Evolutionary conservation across 1,139 yeast species (phyloP), one percentile per base, ranked within the genome.

Genomic region (Saccharomyces hybrid): DNA sequence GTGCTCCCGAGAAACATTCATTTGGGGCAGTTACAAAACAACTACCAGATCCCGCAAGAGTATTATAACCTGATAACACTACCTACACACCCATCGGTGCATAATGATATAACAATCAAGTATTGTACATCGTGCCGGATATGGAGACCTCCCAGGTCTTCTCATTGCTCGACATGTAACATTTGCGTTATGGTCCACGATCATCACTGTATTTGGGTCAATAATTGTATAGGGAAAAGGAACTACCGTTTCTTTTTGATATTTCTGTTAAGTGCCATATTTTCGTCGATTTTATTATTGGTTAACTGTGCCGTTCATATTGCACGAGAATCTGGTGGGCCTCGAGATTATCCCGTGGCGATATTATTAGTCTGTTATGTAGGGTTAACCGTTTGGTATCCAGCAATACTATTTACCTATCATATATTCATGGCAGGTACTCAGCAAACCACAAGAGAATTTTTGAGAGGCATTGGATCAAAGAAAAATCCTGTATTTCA

Each of bases 201-300:
- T 67, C 96, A 88, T 67, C 96, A 88, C 70, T 88, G 96, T 66
- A 70, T 80, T 7, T 88, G 93, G 91, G 69, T 88, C 58, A 85
- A 86, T 65, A 87, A 84, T 62, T 88, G 96, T 67, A 77, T 88
- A 47, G 96, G 95, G 0, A 78, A 81, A 59, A 72, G 87, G 54
- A 88, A 87, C 64, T 87, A 86, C 68, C 66, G 78, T 55, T 81
- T 78, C 73, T 83, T 84, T 64, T 55, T 83, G 56, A 61, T 64
- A 3, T 84, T 80, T 61, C 64, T 85, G 48, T 24, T 75, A 1
- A 57, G 66, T 50, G 48, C 62, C 28, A 52, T 58, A 3, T 11
- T 64, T 34, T 49, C 64, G 2, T 52, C 61, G n/a, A 42, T 60
- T 2, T 38, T 66, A 5, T 55, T 67, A 31, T 57, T 68, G 1